Base-by-base conservation (phyloP, 2,329 filamentous ascomycete genomes). In the Hymenoscyphus albidus region DNA sequence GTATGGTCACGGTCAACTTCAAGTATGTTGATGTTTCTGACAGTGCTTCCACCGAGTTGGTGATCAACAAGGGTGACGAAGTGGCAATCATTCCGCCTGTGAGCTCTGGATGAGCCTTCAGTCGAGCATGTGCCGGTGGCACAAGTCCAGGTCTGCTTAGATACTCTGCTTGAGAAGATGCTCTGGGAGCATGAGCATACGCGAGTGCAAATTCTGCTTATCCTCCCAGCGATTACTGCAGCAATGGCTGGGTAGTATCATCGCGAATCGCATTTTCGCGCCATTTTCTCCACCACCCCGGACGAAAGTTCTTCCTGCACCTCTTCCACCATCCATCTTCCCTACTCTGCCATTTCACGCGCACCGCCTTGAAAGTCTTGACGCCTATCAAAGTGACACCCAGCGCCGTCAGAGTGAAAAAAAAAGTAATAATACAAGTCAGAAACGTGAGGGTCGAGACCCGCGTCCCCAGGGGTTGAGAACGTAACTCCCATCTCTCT, bases 61-160 rank as follows among this genome's bases (percentile, higher is more conserved):
- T 85, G 63, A 89, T 96, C 64, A 78, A 86, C 61, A 85, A 86
- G 67, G 90, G 88, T 35, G 92, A 96, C 74, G 92, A 96, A 78
- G 91, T 96, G 63, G 92, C 90, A 54, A 89, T 96, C 42, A 94
- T 96, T 64, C 92, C 92, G 40, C 92, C 92, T 10, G 92, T 96
- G 69, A 96, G 92, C 80, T 93, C 92, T 44, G 92, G 92, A 4
- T 95, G 76, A 83, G 27, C 5, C 12, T 18, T 10, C 12, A 7
- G 35, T 10, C 35, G 35, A 7, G 35, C 9, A 35, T 10, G 35
- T 35, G 35, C 5, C 35, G 35, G 6, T 7, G 9, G 9, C 35
- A 10, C 35, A 35, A 35, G 5, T 10, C 35, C 6, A 35, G 35
- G 6, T 35, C 35, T 35, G 9, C 35, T 35, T 35, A 10, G 35